These are phyloP conservation scores for Globisporangium radiosum DNA, from an alignment of 352 stramenopile genomes.

Conservation along the genomic window DNA sequence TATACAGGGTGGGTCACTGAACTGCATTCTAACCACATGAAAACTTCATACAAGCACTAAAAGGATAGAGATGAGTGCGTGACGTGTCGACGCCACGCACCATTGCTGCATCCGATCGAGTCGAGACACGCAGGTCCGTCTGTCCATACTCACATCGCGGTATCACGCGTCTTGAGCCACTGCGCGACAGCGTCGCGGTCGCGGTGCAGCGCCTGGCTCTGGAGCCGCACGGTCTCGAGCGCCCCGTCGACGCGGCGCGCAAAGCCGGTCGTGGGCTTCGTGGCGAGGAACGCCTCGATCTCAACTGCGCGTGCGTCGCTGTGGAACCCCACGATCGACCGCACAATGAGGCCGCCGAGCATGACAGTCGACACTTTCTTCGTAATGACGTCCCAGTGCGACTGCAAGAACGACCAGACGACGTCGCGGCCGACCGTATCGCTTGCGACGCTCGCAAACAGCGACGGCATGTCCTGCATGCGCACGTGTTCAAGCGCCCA, in stretches of 20 bases:
- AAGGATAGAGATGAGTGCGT: no score
- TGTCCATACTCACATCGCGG: neutral
- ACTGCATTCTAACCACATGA: no score
- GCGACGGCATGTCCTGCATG: slow-evolving; percentile 49
- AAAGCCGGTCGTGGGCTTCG: slow-evolving; percentile 52
- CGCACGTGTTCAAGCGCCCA: slow-evolving; percentile 65
- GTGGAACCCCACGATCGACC: slow-evolving; percentile 37
- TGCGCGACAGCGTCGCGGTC: slow-evolving; percentile 46
- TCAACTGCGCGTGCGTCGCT: slow-evolving; percentile 39
- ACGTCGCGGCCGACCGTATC: slow-evolving; percentile 39
- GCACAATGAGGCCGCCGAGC: slow-evolving; percentile 35
- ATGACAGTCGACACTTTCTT: slow-evolving; percentile 57
- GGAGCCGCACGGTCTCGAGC: slow-evolving; percentile 54
- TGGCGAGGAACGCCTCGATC: slow-evolving; percentile 46
- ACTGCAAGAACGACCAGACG: slow-evolving; percentile 62
- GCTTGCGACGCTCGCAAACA: slow-evolving; percentile 49
- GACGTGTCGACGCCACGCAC: no score
- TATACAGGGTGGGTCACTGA: no score
- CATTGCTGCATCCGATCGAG: no score
- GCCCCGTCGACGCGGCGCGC: slow-evolving; percentile 45
- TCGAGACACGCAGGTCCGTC: no score
- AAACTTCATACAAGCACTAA: no score
- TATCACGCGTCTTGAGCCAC: slow-evolving; percentile 35
- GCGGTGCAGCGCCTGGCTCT: slow-evolving; percentile 37
- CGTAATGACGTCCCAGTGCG: slow-evolving; percentile 49